Evolutionary conservation across 2,329 filamentous ascomycete species (phyloP), one percentile per base, ranked within the genome.

Genomic region (Alternaria hordeiaustralica): DNA sequence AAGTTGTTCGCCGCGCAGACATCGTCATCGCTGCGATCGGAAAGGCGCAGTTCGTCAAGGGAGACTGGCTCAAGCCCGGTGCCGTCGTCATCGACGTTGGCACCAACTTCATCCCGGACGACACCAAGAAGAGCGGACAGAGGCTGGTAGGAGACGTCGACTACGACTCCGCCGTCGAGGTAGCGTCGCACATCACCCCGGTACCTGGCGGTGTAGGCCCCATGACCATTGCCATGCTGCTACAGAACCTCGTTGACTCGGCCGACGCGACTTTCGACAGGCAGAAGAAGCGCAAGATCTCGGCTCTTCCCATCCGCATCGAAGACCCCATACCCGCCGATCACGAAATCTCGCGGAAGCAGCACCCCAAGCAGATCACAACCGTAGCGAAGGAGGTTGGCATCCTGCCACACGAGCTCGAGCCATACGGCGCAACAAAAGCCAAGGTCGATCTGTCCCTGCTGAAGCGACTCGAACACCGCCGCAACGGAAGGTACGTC

Each of bases 141-240:
- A 89, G 94, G 69, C 88, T 99, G 21, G 95, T 98, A 7, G 96
- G 96, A 64, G 96, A 99, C 79, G 96, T 99, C 45, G 94, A 99
- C 75, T 98, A 90, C 73, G 93, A 94, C 55, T 89, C 92, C 46
- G 95, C 95, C 15, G 87, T 87, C 15, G 86, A 96, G 78, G 92
- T 97, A 45, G 96, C 94, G 20, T 97, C 94, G 3, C 88, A 92
- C 75, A 97, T 99, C 76, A 99, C 96, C 3, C 96, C 96, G 1
- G 96, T 99, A 3, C 96, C 96, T 2, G 96, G 96, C 61, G 96
- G 96, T 80, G 96, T 99, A 63, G 96, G 96, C 0, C 96, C 96
- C 55, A 99, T 99, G 96, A 99, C 96, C 4, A 94, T 99, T 67
- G 96, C 96, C 64, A 99, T 99, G 96, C 86, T 99, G 51, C 84